Evolutionary conservation across 176 grass and related monocot species (phyloP).

Genomic region (Paspalum vaginatum): DNA sequence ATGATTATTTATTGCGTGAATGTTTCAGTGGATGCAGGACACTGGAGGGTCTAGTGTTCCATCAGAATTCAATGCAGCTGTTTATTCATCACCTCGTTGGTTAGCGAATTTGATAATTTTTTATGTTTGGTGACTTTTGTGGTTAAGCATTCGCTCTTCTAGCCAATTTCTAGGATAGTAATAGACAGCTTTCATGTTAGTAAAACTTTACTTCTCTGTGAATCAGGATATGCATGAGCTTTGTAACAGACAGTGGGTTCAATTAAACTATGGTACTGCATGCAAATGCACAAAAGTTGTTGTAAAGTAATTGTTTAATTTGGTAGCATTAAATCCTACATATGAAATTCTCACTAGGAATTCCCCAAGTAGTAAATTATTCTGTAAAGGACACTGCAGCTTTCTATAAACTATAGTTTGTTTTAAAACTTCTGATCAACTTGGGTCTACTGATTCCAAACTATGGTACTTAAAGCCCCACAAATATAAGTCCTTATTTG

Average conservation of each 20-base stretch:
- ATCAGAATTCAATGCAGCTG: neutral
- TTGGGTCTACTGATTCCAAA: neutral
- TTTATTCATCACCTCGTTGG: neutral
- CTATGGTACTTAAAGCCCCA: neutral
- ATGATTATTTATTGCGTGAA: neutral
- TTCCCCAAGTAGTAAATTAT: neutral
- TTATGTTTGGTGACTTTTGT: neutral
- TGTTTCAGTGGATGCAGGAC: no score
- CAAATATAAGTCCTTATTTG: neutral
- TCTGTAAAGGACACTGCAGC: neutral
- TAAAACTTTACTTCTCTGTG: constrained; percentile 17
- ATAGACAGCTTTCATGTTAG: neutral
- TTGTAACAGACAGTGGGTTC: neutral
- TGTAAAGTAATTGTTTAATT: constrained; percentile 9
- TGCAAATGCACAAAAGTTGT: constrained; percentile 7
- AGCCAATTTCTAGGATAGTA: neutral
- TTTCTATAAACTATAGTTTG: neutral
- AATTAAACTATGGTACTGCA: neutral
- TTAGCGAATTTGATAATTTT: neutral
- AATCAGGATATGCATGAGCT: neutral
- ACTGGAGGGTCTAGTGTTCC: neutral
- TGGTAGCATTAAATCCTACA: neutral
- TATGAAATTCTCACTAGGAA: neutral
- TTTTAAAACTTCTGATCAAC: neutral
- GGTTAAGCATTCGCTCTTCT: neutral